phyloP scores from a whole-genome alignment of 805 yeast species.

The Pichia sporocuriosa region DNA sequence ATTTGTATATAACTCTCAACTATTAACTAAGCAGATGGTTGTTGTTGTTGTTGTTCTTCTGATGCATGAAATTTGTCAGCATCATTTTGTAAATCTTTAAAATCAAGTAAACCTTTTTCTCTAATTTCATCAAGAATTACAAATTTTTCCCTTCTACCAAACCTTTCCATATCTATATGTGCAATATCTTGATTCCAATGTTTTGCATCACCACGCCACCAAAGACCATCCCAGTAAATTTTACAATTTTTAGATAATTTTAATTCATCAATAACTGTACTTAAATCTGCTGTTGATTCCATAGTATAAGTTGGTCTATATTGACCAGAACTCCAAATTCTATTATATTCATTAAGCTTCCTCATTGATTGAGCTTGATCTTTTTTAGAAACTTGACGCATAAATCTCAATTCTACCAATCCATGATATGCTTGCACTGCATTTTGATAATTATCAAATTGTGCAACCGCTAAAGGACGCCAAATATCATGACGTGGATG shows the following conservation, averaged over 20 bases:
- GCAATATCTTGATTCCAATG: conserved; percentile 64
- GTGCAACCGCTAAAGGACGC: conserved; percentile 84
- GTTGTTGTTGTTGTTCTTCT: neutral
- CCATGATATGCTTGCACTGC: conserved; percentile 72
- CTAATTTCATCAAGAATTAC: conserved; percentile 58
- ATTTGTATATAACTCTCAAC: too few relatives aligned
- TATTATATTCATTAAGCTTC: conserved; percentile 66
- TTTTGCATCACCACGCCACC: conserved; percentile 78
- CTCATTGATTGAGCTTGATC: conserved; percentile 62
- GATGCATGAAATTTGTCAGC: neutral
- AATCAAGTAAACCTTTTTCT: conserved; percentile 25
- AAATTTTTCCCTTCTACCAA: conserved; percentile 60
- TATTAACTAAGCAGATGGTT: neutral
- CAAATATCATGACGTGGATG: conserved; percentile 77
- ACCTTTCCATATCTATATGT: conserved; percentile 52
- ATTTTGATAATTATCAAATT: conserved; percentile 49
- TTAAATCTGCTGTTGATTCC: conserved; percentile 84
- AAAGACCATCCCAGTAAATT: conserved; percentile 76
- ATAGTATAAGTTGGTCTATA: conserved; percentile 86
- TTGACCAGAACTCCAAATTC: conserved; percentile 81
- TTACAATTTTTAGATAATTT: conserved; percentile 34
- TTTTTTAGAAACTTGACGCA: conserved; percentile 57
- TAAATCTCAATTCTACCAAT: conserved; percentile 63
- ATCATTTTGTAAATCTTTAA: conserved; percentile 4
- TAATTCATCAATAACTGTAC: conserved; percentile 60